Evolutionary conservation across 257 asterid genomes (phyloP).

Genomic region (Cynanchum wilfordii): DNA sequence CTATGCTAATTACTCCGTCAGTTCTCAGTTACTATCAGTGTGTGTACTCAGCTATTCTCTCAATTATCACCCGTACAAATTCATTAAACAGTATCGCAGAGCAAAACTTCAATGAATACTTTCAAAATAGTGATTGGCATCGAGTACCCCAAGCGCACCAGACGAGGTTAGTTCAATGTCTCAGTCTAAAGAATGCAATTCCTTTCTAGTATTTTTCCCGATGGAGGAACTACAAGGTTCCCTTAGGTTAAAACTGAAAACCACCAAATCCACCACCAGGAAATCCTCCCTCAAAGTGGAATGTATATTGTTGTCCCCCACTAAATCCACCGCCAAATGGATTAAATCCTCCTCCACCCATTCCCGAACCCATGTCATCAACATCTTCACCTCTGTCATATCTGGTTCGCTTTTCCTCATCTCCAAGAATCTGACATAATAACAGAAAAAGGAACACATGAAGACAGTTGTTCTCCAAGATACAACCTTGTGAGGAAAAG

Average conservation of each 20-base stretch:
- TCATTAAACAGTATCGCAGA: background rate
- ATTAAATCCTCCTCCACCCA: constrained; percentile 80
- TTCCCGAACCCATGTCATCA: constrained; percentile 62
- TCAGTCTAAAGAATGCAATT: constrained; percentile 6
- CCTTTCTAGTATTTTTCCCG: constrained; percentile 5
- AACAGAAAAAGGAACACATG: background rate
- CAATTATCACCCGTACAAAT: constrained; percentile 1
- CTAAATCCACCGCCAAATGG: constrained; percentile 58
- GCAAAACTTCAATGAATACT: constrained; percentile 13
- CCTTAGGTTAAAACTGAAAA: constrained; percentile 46
- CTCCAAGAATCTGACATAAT: constrained; percentile 59
- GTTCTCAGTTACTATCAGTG: background rate
- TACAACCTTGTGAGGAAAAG: background rate
- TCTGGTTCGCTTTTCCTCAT: constrained; percentile 77
- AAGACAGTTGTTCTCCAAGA: background rate
- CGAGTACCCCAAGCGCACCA: background rate
- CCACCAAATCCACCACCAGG: constrained; percentile 75
- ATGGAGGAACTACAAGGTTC: constrained; percentile 11
- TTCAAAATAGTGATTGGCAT: background rate
- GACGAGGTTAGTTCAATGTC: background rate
- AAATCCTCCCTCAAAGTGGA: constrained; percentile 87
- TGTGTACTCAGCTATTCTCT: background rate
- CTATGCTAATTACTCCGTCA: background rate
- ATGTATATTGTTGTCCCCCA: constrained; percentile 66
- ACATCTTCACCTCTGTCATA: constrained; percentile 85